phyloP scores from a whole-genome alignment of 2,329 filamentous ascomycete genomes.

The Trichoderma afroharzianum region DNA sequence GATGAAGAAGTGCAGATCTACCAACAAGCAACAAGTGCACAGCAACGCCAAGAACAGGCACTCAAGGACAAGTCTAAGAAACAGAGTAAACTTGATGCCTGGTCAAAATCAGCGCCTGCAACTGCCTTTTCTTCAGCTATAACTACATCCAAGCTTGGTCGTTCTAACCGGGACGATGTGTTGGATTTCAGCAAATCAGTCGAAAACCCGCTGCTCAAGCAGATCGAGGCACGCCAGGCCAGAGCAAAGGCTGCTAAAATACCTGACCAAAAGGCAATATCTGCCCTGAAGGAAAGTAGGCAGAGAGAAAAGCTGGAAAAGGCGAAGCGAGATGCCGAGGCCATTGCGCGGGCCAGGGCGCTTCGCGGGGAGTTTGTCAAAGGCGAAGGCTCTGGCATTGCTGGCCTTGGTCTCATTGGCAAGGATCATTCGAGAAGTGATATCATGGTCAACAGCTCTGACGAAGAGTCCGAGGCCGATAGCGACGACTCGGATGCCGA shows the following conservation, averaged over 20 bases:
- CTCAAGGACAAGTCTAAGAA: conserved; percentile 44
- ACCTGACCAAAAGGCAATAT: conserved; percentile 37
- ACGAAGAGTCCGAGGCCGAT: conserved; percentile 69
- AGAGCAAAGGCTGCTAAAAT: conserved; percentile 29
- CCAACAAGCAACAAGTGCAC: conserved; percentile 34
- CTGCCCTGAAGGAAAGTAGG: conserved; percentile 64
- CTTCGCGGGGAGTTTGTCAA: conserved; percentile 38
- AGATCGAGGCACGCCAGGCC: conserved; percentile 39
- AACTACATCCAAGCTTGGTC: conserved; percentile 24
- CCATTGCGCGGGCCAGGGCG: conserved; percentile 63
- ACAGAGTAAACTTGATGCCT: conserved; percentile 59
- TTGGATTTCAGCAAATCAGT: conserved; percentile 45
- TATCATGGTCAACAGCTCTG: conserved; percentile 85
- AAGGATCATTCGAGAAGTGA: conserved; percentile 81
- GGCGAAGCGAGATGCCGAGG: conserved; percentile 66
- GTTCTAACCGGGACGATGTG: conserved; percentile 46
- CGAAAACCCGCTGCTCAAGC: conserved; percentile 46
- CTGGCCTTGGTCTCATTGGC: conserved; percentile 66
- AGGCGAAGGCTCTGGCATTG: conserved; percentile 75
- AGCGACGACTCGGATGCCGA: conserved; percentile 57
- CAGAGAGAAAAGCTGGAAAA: conserved; percentile 72
- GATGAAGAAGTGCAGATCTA: conserved; percentile 52
- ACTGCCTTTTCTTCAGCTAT: conserved; percentile 19
- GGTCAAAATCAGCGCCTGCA: conserved; percentile 50
- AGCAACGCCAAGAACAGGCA: conserved; percentile 24